Evolutionary conservation across 805 yeast species (phyloP).

Genomic region (Yarrowia keelungensis): DNA sequence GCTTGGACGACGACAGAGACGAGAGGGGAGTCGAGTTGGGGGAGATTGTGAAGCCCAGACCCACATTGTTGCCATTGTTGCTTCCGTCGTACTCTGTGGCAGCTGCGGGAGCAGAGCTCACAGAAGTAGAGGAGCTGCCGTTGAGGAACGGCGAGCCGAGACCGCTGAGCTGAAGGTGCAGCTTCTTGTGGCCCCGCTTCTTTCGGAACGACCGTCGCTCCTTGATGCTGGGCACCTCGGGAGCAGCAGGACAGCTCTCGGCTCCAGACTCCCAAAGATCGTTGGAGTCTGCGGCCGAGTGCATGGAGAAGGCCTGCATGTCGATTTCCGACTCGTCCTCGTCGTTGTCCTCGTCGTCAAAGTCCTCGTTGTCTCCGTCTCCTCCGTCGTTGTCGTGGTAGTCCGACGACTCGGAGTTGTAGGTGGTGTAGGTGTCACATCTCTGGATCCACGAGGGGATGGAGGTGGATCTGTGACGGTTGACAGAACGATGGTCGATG

Average conservation of each 20-base stretch:
- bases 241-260: conserved; percentile 26
- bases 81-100: neutral
- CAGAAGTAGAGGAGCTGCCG: conserved; percentile 9
- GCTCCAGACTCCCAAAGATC: conserved; percentile 38
- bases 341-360: conserved; percentile 24
- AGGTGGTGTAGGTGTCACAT: conserved; percentile 27
- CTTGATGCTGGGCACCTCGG: conserved; percentile 30
- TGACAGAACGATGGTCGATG: neutral
- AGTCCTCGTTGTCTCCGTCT: conserved; percentile 16
- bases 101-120: conserved; percentile 17
- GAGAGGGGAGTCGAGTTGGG: conserved; percentile 16
- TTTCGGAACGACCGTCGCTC: conserved; percentile 34
- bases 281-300: conserved; percentile 17
- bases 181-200: conserved; percentile 20
- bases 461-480: conserved; percentile 12
- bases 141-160: conserved; percentile 13
- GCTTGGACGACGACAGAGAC: conserved; percentile 31
- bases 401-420: conserved; percentile 31
- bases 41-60: conserved; percentile 25
- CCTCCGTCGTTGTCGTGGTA: conserved; percentile 20
- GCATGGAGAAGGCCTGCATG: conserved; percentile 32
- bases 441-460: conserved; percentile 36
- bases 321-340: conserved; percentile 36
- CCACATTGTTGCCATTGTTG: conserved; percentile 14
- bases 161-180: conserved; percentile 32